Evolutionary conservation across 129 eudicot genomes (phyloP).

Genomic region (Lonicera japonica): DNA sequence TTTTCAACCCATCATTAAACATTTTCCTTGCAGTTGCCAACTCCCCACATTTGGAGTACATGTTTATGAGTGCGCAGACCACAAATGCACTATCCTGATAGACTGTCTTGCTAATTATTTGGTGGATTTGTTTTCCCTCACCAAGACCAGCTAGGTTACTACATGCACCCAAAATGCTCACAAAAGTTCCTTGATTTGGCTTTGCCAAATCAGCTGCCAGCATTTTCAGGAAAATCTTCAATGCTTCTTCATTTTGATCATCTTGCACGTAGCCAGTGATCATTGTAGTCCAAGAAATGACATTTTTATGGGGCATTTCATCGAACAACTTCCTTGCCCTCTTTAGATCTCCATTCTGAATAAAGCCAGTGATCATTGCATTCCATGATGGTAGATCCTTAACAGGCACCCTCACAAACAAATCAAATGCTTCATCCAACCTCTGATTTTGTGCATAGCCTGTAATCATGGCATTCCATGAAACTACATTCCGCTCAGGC

Average conservation of each 20-base stretch:
- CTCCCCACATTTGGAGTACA: conserved; percentile 44
- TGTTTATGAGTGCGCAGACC: conserved; percentile 25
- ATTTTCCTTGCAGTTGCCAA: conserved; percentile 18
- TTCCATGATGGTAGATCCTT: conserved; percentile 29
- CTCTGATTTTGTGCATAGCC: conserved; percentile 20
- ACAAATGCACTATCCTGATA: conserved; percentile 14
- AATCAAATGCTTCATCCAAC: conserved; percentile 22
- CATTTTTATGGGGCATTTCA: conserved; percentile 21
- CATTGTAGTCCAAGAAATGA: conserved; percentile 32
- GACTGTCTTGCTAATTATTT: conserved; percentile 18
- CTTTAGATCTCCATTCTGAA: conserved; percentile 20
- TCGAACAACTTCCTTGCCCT: conserved; percentile 19
- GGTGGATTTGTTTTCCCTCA: conserved; percentile 34
- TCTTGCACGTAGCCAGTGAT: conserved; percentile 21
- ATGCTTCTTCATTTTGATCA: conserved; percentile 29
- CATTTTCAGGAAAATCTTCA: conserved; percentile 20
- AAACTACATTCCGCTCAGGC: conserved; percentile 29
- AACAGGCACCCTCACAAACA: conserved; percentile 29
- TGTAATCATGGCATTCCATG: conserved; percentile 40
- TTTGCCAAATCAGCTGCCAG: conserved; percentile 9
- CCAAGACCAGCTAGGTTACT: conserved; percentile 21
- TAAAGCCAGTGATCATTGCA: conserved; percentile 28
- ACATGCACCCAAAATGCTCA: conserved; percentile 26
- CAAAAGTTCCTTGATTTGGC: conserved; percentile 34
- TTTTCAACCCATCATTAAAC: conserved; percentile 19